A percentile compares a stretch with the other conserved stretches of the same genome.
phyloP scores from a whole-genome alignment of 2,329 filamentous ascomycete species.

The Xylariaceae sp. region DNA sequence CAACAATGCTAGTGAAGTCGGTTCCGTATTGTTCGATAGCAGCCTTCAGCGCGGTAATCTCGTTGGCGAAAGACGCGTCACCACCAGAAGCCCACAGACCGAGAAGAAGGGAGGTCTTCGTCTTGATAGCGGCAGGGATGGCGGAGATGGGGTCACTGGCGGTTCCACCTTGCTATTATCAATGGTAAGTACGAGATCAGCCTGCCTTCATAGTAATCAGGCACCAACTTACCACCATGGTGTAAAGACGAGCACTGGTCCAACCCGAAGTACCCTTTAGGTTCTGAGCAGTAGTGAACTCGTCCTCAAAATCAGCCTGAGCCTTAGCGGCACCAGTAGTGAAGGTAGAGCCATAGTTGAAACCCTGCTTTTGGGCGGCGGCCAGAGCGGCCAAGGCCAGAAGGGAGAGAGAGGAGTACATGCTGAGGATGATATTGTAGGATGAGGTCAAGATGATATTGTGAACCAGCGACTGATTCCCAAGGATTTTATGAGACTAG shows the following conservation, averaged over 20 bases:
- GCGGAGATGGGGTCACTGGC: conserved; percentile 42
- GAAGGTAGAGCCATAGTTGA: conserved; percentile 68
- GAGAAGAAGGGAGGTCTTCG: conserved; percentile 73
- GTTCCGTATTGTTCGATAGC: conserved; percentile 67
- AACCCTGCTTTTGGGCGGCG: conserved; percentile 50
- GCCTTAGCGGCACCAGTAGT: conserved; percentile 55
- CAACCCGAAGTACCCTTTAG: conserved; percentile 63
- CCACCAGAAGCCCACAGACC: conserved; percentile 79
- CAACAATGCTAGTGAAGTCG: conserved; percentile 61
- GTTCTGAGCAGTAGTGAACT: conserved; percentile 62
- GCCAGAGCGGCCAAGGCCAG: conserved; percentile 35
- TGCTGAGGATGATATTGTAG: conserved; percentile 8
- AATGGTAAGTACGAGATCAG: not conserved
- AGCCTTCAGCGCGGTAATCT: conserved; percentile 65
- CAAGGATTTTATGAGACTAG: too few relatives aligned
- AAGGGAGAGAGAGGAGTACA: conserved; percentile 20
- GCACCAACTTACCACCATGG: conserved; percentile 52
- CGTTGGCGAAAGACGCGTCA: conserved; percentile 60
- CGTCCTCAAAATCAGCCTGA: conserved; percentile 63
- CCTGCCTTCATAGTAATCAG: not conserved
- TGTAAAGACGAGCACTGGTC: conserved; percentile 69
- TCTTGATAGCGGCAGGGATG: conserved; percentile 75
- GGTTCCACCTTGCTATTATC: conserved; percentile 56
- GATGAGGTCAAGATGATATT: not conserved
- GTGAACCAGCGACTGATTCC: not conserved